These are phyloP conservation scores for Porcisia hertigi DNA, from an alignment of 208 protist species.

Conservation along the genomic window DNA sequence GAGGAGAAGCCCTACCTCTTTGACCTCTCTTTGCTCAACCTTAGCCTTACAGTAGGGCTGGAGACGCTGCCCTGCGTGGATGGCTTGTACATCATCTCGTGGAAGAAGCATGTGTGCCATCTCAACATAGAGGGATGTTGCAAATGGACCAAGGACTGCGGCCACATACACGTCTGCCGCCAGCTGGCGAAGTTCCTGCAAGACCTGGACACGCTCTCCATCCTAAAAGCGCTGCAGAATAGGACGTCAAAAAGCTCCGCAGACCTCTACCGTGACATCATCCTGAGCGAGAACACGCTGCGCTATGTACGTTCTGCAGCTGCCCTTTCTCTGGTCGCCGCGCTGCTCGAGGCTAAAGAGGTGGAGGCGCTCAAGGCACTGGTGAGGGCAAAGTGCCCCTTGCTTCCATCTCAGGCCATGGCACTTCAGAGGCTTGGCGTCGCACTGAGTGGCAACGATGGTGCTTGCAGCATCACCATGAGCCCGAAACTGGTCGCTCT, in stretches of 20 bases:
- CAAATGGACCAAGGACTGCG: conserved; percentile 75
- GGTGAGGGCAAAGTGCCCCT: conserved; percentile 21
- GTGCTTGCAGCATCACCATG: conserved; percentile 6
- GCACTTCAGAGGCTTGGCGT: conserved; percentile 16
- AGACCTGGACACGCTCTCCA: conserved; percentile 27
- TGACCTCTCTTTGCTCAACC: conserved; percentile 38
- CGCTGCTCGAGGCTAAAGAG: conserved; percentile 30
- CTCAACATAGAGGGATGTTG: conserved; percentile 48
- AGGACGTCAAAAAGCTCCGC: conserved; percentile 20
- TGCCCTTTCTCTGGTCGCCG: conserved; percentile 31
- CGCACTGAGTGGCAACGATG: conserved; percentile 3
- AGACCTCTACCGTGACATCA: conserved; percentile 34
- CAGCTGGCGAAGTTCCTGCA: conserved; percentile 33
- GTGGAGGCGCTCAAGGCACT: conserved; percentile 34
- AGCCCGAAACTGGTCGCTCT: conserved; percentile 23
- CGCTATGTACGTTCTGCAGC: conserved; percentile 33
- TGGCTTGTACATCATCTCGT: conserved; percentile 36
- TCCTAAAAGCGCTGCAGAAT: conserved; percentile 33
- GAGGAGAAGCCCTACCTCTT: conserved; percentile 31
- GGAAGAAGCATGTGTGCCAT: conserved; percentile 47
- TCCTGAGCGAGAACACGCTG: conserved; percentile 30
- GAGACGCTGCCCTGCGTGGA: conserved; percentile 39
- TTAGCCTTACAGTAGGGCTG: conserved; percentile 49
- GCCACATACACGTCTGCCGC: conserved; percentile 57
- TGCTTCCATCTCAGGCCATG: conserved; percentile 14